Evolutionary conservation across 345 rosid genomes (phyloP).

Genomic region (Eutrema heterophyllum): DNA sequence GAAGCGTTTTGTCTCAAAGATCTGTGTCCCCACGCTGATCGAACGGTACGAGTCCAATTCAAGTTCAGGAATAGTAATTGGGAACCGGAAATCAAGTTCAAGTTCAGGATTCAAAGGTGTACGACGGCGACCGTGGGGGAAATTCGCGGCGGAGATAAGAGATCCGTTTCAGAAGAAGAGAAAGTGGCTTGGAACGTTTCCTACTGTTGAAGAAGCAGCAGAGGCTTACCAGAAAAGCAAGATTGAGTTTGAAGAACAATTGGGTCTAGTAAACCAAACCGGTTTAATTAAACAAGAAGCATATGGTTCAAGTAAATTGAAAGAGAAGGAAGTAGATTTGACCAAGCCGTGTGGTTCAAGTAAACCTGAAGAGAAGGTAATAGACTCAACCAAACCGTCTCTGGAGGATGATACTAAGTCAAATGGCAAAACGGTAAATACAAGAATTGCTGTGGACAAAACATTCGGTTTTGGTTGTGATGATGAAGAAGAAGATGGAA

Average conservation of each 20-base stretch:
- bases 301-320: background rate
- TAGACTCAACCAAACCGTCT: background rate
- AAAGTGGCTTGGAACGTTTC: slow-evolving; percentile 28
- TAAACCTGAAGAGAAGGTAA: background rate
- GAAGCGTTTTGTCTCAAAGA: background rate
- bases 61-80: background rate
- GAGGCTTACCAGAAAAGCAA: slow-evolving; percentile 12
- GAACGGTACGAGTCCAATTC: background rate
- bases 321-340: background rate
- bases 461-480: background rate
- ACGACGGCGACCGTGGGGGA: slow-evolving; percentile 17
- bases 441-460: background rate
- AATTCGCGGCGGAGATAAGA: slow-evolving; percentile 29
- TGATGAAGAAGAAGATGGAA: slow-evolving; percentile 2
- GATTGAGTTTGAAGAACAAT: background rate
- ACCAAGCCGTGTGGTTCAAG: background rate
- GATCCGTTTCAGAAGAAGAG: slow-evolving; percentile 21
- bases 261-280: background rate
- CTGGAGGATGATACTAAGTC: background rate
- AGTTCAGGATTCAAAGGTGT: slow-evolving; percentile 23
- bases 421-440: background rate
- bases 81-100: background rate
- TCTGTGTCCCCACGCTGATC: background rate
- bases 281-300: background rate
- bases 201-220: slow-evolving; percentile 1